Percentiles rank a stretch among this genome's conserved stretches.
phyloP scores from a whole-genome alignment of 257 asterid species.

The Anisodus acutangulus region DNA sequence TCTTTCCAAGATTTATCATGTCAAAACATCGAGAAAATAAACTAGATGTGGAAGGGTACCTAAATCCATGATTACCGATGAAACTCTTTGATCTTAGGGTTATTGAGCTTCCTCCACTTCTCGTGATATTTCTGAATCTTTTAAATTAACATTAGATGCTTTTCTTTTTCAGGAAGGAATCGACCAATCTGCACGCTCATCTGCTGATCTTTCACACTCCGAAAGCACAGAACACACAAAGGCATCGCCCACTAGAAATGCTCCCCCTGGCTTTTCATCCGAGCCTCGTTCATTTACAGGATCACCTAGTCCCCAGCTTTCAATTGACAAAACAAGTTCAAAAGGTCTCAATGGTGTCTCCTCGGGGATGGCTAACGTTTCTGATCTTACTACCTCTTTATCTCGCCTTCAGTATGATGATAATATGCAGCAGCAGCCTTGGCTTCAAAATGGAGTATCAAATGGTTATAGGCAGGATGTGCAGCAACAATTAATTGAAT shows the following conservation, averaged over 20 bases:
- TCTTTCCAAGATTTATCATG: not conserved
- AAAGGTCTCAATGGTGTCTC: constrained; percentile 43
- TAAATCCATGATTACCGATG: not conserved
- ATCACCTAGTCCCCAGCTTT: constrained; percentile 48
- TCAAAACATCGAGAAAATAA: not conserved
- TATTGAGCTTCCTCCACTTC: not conserved
- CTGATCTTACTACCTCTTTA: constrained; percentile 58
- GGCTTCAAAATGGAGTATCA: constrained; percentile 46
- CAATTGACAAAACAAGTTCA: constrained; percentile 27
- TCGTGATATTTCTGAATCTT: not conserved
- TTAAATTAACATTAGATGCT: not conserved
- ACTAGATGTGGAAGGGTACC: not conserved
- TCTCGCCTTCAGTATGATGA: constrained; percentile 41
- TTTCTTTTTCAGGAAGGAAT: constrained; percentile 61
- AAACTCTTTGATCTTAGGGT: too few relatives aligned
- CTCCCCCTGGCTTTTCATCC: constrained; percentile 34
- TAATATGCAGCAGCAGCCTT: constrained; percentile 34
- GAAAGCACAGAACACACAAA: constrained; percentile 47
- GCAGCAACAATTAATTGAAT: constrained; percentile 50
- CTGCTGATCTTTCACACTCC: constrained; percentile 50
- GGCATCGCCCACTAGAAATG: constrained; percentile 32
- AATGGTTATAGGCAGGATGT: constrained; percentile 38
- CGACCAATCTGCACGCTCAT: constrained; percentile 49
- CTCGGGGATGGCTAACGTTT: constrained; percentile 53
- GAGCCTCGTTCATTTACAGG: constrained; percentile 39